Conservation (phyloP, 2,329 filamentous ascomycete genomes). For the Geosmithia flava region DNA sequence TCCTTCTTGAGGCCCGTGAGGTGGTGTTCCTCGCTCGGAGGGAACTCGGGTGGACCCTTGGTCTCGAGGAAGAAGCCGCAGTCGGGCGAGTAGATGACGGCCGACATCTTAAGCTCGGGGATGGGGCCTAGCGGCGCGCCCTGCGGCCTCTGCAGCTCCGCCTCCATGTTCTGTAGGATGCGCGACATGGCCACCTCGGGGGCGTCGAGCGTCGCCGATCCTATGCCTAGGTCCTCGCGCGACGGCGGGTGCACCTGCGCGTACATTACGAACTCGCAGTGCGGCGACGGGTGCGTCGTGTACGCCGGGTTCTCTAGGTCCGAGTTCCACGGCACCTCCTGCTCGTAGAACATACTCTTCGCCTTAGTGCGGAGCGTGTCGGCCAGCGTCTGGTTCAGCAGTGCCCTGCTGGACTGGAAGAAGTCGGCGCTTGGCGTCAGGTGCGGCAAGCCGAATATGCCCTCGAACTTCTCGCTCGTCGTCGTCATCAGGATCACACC, state of each 20-base stretch:
- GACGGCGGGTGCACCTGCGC: constrained; percentile 58
- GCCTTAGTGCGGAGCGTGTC: constrained; percentile 55
- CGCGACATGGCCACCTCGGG: not conserved
- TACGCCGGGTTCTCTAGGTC: constrained; percentile 50
- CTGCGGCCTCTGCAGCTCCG: constrained; percentile 47
- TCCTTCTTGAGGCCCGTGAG: constrained; percentile 50
- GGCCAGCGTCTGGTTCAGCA: constrained; percentile 64
- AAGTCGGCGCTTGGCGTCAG: constrained; percentile 50
- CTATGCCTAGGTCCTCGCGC: constrained; percentile 18
- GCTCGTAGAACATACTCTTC: constrained; percentile 37
- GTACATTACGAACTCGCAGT: constrained; percentile 85
- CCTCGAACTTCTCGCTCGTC: constrained; percentile 88
- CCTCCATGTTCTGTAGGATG: constrained; percentile 30
- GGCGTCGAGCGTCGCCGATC: constrained; percentile 7
- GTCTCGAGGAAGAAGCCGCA: constrained; percentile 55
- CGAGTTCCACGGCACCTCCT: constrained; percentile 66
- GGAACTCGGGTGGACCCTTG: constrained; percentile 46
- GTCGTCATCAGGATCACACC: constrained; percentile 75
- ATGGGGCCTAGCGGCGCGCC: constrained; percentile 43
- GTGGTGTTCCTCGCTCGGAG: constrained; percentile 38
- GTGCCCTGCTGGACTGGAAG: constrained; percentile 43
- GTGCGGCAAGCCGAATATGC: constrained; percentile 81
- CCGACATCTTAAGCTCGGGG: constrained; percentile 48
- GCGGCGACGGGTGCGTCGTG: constrained; percentile 46
- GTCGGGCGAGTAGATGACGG: constrained; percentile 55